Evolutionary conservation across 148 eudicot species (phyloP), one percentile per base, ranked within the genome.

Genomic region (Fagopyrum homotropicum): DNA sequence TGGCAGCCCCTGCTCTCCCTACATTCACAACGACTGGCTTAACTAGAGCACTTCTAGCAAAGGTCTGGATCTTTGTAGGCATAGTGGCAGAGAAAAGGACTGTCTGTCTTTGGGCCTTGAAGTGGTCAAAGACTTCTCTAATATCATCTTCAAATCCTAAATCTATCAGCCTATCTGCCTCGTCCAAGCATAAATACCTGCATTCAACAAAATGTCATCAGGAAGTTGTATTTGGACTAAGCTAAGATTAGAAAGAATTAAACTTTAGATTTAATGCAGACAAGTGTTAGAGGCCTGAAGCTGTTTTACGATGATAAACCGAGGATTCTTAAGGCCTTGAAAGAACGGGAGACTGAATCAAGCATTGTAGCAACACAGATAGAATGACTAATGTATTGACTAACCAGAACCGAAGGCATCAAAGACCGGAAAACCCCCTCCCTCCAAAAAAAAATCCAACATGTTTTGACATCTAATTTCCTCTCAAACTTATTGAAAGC

Each of bases 121-220:
- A 94, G 79, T 94, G 97, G 70, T 94, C 93, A 75, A 91, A 91
- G 6, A 91, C 95, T 83, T 91, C 97, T 77, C 96, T 80, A 68
- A 94, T 94, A 86, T 91, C 98, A 72, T 94, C 97, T 84, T 94
- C 98, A 75, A 94, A 94, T 5, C 95, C 97, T 16, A 91, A 80
- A 77, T 94, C 97, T 10, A 94, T 95, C 76, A 90, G 80, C 73
- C 93, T 85, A 85, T 91, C 97, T 40, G 97, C 98, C 80, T 94
- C 98, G 57, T 94, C 98, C 69, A 94, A 81, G 64, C 90, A 86
- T 69, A 92, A 79, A 75, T 88, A 92, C 79, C 97, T 91, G 86
- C 48, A 78, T 7, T 35, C 73, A 50, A 69, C 45, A 76, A n/a
- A 48, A 76, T 9, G 1, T 7, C 63, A 51, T 84, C 9, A 79